These are phyloP conservation scores for Perkinsus chesapeaki DNA, from an alignment of 169 alveolate species.

Conservation along the genomic window DNA sequence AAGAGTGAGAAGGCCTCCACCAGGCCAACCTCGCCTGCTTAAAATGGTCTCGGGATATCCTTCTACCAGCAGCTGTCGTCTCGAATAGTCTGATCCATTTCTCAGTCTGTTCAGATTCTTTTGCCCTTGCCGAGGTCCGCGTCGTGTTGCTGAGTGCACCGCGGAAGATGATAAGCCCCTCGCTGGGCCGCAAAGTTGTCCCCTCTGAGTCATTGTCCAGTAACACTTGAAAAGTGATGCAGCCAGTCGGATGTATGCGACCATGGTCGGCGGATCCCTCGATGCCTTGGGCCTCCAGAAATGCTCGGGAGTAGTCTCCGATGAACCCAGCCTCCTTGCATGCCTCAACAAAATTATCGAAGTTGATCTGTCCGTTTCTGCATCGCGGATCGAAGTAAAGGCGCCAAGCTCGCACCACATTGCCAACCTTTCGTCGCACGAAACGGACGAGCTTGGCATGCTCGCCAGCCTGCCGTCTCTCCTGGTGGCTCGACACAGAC, in stretches of 20 bases:
- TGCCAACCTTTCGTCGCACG: not conserved
- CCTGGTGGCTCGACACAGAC: not conserved
- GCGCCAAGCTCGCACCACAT: not conserved
- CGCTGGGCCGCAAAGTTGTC: not conserved
- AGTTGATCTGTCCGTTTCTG: not conserved
- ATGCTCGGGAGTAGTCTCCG: not conserved
- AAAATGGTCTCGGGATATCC: not conserved
- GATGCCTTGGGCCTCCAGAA: not conserved
- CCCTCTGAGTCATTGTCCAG: not conserved
- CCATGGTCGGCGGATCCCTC: not conserved
- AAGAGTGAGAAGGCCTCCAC: not conserved
- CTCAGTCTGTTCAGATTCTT: not conserved
- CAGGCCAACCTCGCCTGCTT: not conserved
- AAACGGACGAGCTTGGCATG: not conserved
- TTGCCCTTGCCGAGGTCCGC: not conserved
- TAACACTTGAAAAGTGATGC: not conserved
- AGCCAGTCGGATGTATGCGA: not conserved
- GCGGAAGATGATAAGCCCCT: not conserved
- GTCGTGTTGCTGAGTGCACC: not conserved
- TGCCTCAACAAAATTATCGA: not conserved
- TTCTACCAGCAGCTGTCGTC: not conserved
- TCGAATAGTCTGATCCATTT: not conserved
- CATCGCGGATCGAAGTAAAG: not conserved
- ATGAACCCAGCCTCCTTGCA: not conserved
- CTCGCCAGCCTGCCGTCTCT: not conserved